phyloP scores from a whole-genome alignment of 2,329 filamentous ascomycete genomes.

The Colletotrichum phormii region DNA sequence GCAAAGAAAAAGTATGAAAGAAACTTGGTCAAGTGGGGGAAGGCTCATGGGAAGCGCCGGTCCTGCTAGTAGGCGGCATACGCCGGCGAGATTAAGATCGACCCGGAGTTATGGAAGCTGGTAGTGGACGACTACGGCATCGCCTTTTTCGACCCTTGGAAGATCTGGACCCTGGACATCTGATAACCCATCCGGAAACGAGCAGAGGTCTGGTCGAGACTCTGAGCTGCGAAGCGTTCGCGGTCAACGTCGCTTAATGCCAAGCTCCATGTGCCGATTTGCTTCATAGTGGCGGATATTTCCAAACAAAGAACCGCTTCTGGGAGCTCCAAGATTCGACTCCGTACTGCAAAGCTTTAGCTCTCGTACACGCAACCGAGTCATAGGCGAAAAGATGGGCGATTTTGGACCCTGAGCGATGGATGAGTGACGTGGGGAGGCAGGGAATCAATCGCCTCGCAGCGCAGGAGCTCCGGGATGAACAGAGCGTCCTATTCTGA shows the following conservation, averaged over 20 bases:
- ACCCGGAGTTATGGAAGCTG: not conserved
- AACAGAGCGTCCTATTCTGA: slow-evolving; percentile 5
- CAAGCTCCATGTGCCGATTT: slow-evolving; percentile 4
- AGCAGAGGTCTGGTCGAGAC: not conserved
- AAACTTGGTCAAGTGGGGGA: not conserved
- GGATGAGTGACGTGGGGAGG: slow-evolving; percentile 18
- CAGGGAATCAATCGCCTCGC: not conserved
- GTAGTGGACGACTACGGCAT: slow-evolving; percentile 2
- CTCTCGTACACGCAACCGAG: slow-evolving; percentile 5
- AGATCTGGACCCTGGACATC: not conserved
- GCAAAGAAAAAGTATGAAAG: not conserved
- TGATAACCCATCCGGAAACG: not conserved
- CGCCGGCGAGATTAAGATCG: slow-evolving; percentile 23
- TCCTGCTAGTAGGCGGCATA: slow-evolving; percentile 2
- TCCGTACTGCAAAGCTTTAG: slow-evolving; percentile 4
- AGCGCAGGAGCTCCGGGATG: slow-evolving; percentile 7
- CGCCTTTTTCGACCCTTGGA: not conserved
- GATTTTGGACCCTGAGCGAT: slow-evolving; percentile 6
- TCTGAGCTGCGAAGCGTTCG: not conserved
- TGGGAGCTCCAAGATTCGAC: not conserved
- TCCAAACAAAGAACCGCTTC: not conserved
- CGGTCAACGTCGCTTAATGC: slow-evolving; percentile 4
- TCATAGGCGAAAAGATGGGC: not conserved
- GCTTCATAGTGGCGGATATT: slow-evolving; percentile 5
- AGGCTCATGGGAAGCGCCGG: not conserved